These are phyloP conservation scores for Coniella vitis DNA, from an alignment of 2,329 filamentous ascomycete species.

Conservation along the genomic window DNA sequence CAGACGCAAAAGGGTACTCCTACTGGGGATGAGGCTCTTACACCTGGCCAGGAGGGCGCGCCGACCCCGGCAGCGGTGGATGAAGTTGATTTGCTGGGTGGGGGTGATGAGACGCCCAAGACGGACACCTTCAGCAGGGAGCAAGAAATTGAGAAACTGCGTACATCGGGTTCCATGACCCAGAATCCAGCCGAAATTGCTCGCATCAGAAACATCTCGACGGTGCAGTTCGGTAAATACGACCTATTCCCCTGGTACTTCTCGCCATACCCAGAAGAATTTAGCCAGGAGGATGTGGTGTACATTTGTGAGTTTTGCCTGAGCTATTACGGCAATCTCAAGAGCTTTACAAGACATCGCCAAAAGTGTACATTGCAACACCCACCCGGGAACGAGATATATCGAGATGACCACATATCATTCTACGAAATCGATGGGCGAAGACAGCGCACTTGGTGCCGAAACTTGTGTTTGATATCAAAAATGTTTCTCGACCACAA, in stretches of 20 bases:
- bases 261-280: constrained; percentile 87
- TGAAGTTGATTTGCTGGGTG: constrained; percentile 42
- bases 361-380: constrained; percentile 86
- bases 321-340: constrained; percentile 77
- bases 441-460: constrained; percentile 90
- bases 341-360: constrained; percentile 78
- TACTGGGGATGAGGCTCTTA: constrained; percentile 27
- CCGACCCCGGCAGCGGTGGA: constrained; percentile 24
- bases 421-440: constrained; percentile 97
- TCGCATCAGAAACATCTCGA: constrained; percentile 88
- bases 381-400: constrained; percentile 96
- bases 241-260: constrained; percentile 99
- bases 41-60: constrained; percentile 10
- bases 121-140: constrained; percentile 63
- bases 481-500: constrained; percentile 98
- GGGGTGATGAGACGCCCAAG: constrained; percentile 35
- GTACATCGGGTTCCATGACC: constrained; percentile 95
- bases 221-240: constrained; percentile 85
- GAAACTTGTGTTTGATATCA: constrained; percentile 86
- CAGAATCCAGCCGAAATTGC: constrained; percentile 97
- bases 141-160: constrained; percentile 92
- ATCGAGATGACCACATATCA: constrained; percentile 85
- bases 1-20: constrained; percentile 40
- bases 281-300: constrained; percentile 81
- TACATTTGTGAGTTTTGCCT: constrained; percentile 98